Conservation (phyloP, 2,329 filamentous ascomycete species). For the Trichoderma breve region DNA sequence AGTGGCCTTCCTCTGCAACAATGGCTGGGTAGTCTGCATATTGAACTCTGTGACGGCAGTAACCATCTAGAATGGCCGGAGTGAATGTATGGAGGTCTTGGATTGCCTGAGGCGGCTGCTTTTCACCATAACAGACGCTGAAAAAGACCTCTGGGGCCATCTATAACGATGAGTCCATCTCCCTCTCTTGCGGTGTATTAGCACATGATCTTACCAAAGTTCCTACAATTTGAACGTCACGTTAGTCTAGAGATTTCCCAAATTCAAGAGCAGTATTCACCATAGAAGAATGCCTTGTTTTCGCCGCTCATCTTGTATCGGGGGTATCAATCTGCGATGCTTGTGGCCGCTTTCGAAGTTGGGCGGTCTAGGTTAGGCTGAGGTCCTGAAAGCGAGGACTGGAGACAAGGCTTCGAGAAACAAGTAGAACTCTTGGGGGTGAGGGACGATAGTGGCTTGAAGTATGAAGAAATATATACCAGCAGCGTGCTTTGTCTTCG, state of each 20-base stretch:
- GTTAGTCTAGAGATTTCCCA: not conserved
- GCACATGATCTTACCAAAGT: not conserved
- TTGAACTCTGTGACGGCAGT: slow-evolving; percentile 68
- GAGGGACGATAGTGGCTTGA: not conserved
- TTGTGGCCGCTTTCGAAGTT: not conserved
- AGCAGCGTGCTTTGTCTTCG: not conserved
- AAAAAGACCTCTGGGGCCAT: slow-evolving; percentile 89
- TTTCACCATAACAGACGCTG: slow-evolving; percentile 71
- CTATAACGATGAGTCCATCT: slow-evolving; percentile 29
- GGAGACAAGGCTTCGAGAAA: not conserved
- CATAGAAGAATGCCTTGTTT: slow-evolving; percentile 57
- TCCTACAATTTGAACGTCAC: not conserved
- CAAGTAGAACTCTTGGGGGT: not conserved
- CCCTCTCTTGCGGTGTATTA: not conserved
- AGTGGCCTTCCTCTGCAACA: slow-evolving; percentile 51
- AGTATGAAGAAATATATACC: not conserved
- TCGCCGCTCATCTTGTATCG: slow-evolving; percentile 40
- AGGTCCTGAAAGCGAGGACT: not conserved
- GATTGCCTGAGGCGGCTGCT: slow-evolving; percentile 47
- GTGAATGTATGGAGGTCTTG: slow-evolving; percentile 60
- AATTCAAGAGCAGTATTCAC: slow-evolving; percentile 33
- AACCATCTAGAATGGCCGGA: slow-evolving; percentile 72
- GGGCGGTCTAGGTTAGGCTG: not conserved
- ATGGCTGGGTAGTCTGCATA: slow-evolving; percentile 80
- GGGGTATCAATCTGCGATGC: not conserved